Conservation (phyloP, 306 rosid genomes). For the Begonia fuchsioides region DNA sequence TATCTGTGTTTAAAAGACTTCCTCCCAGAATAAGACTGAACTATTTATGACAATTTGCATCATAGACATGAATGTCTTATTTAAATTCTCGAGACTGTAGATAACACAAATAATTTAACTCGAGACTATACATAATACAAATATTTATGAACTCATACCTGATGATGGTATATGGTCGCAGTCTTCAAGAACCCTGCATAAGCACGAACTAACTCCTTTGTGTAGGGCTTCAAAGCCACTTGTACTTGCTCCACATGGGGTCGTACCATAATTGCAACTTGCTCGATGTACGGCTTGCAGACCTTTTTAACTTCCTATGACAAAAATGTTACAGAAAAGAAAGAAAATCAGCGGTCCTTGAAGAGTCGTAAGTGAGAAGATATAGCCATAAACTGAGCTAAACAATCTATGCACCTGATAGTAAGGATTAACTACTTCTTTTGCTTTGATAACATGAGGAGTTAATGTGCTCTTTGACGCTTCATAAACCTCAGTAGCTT, state of each 20-base stretch:
- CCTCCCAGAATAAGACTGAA: too few relatives aligned
- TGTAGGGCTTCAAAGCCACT: constrained; percentile 59
- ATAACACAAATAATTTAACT: too few relatives aligned
- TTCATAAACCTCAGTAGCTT: constrained; percentile 47
- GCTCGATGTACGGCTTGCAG: constrained; percentile 85
- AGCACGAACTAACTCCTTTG: constrained; percentile 37
- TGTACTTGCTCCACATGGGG: constrained; percentile 73
- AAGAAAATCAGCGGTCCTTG: background rate
- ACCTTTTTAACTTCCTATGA: constrained; percentile 68
- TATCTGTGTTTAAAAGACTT: too few relatives aligned
- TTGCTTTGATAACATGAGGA: constrained; percentile 56
- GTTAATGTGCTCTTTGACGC: constrained; percentile 43
- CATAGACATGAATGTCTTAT: too few relatives aligned
- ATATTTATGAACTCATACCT: constrained; percentile 29
- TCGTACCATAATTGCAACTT: constrained; percentile 55
- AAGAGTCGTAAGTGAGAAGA: background rate
- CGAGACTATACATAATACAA: background rate
- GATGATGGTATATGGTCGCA: constrained; percentile 65
- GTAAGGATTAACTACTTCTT: constrained; percentile 60
- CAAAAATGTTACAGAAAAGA: constrained; percentile 1
- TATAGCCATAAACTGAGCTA: background rate
- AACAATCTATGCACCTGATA: constrained; percentile 41
- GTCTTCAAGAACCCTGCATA: constrained; percentile 67
- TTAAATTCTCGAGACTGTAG: too few relatives aligned
- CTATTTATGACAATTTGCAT: too few relatives aligned